A percentile compares a stretch with the other conserved stretches of the same genome.
Evolutionary conservation across 805 yeast species (phyloP).

Genomic region (Candida endomychidarum): DNA sequence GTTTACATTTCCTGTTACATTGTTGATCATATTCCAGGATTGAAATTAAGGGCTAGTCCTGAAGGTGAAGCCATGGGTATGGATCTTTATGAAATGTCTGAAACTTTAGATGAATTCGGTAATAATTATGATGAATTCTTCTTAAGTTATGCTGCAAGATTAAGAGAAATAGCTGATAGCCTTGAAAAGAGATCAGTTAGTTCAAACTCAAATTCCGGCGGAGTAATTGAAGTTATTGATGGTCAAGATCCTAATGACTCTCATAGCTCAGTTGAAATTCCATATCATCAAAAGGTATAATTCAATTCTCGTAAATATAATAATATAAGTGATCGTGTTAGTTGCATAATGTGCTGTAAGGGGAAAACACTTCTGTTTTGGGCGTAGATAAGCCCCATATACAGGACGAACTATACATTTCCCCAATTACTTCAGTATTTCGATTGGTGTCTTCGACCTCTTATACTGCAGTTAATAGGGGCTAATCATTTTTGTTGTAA

Average conservation of each 20-base stretch:
- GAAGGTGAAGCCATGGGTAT: conserved; percentile 53
- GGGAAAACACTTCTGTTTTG: too few species aligned
- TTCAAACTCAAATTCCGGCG: not conserved
- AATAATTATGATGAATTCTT: conserved; percentile 32
- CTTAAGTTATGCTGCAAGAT: conserved; percentile 19
- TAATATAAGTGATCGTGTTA: not conserved
- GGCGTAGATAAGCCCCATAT: too few species aligned
- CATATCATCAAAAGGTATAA: conserved; percentile 13
- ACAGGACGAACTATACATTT: too few species aligned
- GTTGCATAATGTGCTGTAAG: too few species aligned
- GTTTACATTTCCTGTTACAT: conserved; percentile 45
- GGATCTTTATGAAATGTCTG: conserved; percentile 53
- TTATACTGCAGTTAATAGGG: too few species aligned
- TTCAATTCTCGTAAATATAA: not conserved
- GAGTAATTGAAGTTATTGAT: conserved; percentile 20
- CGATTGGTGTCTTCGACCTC: too few species aligned
- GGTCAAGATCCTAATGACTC: conserved; percentile 16
- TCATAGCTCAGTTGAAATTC: conserved; percentile 12
- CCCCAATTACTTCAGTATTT: too few species aligned
- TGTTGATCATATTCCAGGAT: conserved; percentile 53
- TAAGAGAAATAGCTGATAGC: conserved; percentile 19
- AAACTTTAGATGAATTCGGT: conserved; percentile 39
- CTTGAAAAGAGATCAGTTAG: conserved; percentile 16
- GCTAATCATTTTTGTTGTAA: too few species aligned
- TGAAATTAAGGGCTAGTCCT: conserved; percentile 42